Evolutionary conservation across 192 early-diverging fungal species (phyloP), one percentile per base, ranked within the genome.

Genomic region (Coemansia sp.): DNA sequence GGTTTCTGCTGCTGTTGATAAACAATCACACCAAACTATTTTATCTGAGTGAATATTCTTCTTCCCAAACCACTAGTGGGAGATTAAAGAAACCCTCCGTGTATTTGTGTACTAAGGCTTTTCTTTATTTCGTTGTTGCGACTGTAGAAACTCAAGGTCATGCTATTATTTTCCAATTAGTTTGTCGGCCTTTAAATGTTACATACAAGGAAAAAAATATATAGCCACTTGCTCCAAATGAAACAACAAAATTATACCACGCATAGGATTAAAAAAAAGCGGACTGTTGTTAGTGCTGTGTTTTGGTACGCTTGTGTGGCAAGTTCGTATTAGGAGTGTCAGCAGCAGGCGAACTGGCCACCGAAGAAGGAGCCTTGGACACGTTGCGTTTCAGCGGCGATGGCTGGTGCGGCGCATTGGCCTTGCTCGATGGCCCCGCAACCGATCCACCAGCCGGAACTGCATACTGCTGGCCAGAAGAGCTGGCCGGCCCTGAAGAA

Each of bases 381-480:
- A 61, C 46, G 22, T 48, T 44, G 35, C 59, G 71, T 33, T 74
- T 76, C 13, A 76, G 46, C 7, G 73, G 73, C 27, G 73, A 76
- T 12, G 73, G 56, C 61, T 68, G 72, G 22, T 60, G 51, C 6
- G 60, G 64, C n/a, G 58, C 59, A 33, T 33, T 46, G n/a, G n/a
- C n/a, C 14, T 41, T 38, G 3, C 38, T 10, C 2, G 42, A 42
- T 11, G 47, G 13, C 16, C n/a, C 44, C 2, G 41, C n/a, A n/a
- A n/a, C n/a, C n/a, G n/a, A n/a, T n/a, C n/a, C n/a, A n/a, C n/a
- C n/a, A n/a, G n/a, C n/a, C n/a, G n/a, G n/a, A n/a, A 2, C 35
- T 7, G 35, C 14, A 1, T n/a, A 36, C 13, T 31, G 30, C 30
- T 38, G 37, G 21, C 18, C 17, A 8, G 37, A 20, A 38, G 37